These are phyloP conservation scores for Apiospora sp. DNA, from an alignment of 2,329 filamentous ascomycete species.

Conservation along the genomic window DNA sequence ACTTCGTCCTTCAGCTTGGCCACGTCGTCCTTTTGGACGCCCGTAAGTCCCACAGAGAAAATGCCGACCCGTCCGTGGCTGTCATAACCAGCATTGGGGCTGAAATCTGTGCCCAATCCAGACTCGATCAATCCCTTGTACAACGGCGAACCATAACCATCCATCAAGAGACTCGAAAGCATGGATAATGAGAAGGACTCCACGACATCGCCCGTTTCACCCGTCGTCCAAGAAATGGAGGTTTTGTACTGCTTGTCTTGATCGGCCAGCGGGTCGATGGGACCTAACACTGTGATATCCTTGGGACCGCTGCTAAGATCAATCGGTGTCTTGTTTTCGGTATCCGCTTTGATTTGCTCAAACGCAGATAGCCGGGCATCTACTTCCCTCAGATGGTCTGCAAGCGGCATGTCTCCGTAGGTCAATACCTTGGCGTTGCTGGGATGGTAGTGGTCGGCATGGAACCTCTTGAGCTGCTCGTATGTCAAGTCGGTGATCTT, in stretches of 20 bases:
- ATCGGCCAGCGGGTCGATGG: conserved; percentile 85
- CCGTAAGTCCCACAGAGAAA: conserved; percentile 90
- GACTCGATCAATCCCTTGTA: conserved; percentile 90
- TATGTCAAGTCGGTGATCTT: conserved; percentile 97
- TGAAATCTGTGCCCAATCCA: conserved; percentile 91
- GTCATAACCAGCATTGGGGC: conserved; percentile 93
- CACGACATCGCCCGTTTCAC: conserved; percentile 80
- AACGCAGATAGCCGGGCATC: conserved; percentile 79
- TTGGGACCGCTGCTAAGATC: conserved; percentile 72
- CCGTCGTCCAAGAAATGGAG: conserved; percentile 90
- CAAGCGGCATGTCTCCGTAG: conserved; percentile 90
- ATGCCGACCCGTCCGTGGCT: conserved; percentile 78
- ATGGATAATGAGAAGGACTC: conserved; percentile 90
- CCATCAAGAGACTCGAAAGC: conserved; percentile 83
- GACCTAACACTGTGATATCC: conserved; percentile 77
- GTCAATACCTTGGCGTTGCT: conserved; percentile 97
- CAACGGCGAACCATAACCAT: conserved; percentile 93
- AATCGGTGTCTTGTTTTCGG: conserved; percentile 79
- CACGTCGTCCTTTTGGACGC: conserved; percentile 84
- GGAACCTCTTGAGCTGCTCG: conserved; percentile 86
- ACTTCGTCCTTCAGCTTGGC: conserved; percentile 78
- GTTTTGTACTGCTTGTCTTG: conserved; percentile 91
- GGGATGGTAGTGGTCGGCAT: conserved; percentile 93
- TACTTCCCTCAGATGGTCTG: conserved; percentile 81
- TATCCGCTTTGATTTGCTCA: conserved; percentile 72